These are phyloP conservation scores for Simplicillium sp. DNA, from an alignment of 2,329 filamentous ascomycete species.

Conservation along the genomic window DNA sequence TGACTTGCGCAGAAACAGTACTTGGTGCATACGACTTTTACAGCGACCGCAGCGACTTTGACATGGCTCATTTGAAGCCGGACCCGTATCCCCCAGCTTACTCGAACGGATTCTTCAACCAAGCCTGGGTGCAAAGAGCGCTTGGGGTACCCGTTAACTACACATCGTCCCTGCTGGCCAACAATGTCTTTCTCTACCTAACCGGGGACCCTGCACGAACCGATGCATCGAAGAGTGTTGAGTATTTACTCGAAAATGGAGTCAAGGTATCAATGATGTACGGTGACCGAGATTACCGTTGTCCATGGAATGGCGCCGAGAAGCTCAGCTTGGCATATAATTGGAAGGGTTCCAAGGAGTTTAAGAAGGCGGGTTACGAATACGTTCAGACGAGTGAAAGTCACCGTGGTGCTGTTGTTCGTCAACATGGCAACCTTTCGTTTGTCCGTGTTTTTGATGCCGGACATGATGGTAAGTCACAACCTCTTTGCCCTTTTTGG, in stretches of 20 bases:
- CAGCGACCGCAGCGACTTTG: constrained; percentile 27
- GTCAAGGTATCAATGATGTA: constrained; percentile 63
- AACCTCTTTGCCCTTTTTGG: too few relatives aligned
- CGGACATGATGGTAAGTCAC: constrained; percentile 34
- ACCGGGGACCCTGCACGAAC: not conserved
- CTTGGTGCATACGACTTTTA: constrained; percentile 1
- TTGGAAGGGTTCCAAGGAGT: constrained; percentile 33
- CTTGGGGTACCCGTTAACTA: constrained; percentile 54
- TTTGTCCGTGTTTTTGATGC: constrained; percentile 56
- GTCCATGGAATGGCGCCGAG: constrained; percentile 60
- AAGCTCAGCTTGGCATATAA: constrained; percentile 53
- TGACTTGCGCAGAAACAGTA: not conserved
- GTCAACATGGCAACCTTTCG: constrained; percentile 63
- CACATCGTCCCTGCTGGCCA: constrained; percentile 7
- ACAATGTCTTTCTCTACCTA: not conserved
- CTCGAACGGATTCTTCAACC: constrained; percentile 55
- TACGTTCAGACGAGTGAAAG: constrained; percentile 55
- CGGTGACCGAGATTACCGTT: constrained; percentile 49
- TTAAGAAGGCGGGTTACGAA: constrained; percentile 57
- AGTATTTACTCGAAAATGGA: constrained; percentile 46
- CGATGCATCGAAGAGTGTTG: constrained; percentile 23
- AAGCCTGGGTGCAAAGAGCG: constrained; percentile 41
- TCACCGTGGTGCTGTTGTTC: constrained; percentile 60
- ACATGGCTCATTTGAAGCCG: constrained; percentile 42
- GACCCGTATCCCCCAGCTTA: constrained; percentile 53